Evolutionary conservation across 1,139 yeast genomes (phyloP), one percentile per base, ranked within the genome.

Genomic region (Kodamaea alishanica): DNA sequence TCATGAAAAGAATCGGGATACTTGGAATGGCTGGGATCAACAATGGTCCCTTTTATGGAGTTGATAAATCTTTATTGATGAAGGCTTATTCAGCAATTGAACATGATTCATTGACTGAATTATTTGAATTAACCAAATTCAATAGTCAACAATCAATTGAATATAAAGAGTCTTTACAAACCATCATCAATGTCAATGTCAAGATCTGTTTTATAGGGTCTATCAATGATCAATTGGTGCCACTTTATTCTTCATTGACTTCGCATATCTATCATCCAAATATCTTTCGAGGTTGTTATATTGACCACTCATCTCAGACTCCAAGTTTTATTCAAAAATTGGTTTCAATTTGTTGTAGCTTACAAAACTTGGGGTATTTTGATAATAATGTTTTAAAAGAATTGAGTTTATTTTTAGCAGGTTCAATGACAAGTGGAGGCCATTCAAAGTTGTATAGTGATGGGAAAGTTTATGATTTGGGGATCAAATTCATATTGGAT

Each of bases 1-100:
- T 62, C 12, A 59, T 59, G 26, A 81, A 82, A 50, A 65, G 77
- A 31, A 72, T 89, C 15, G 89, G 94, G 0, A 67, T 92, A 22
- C 64, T 92, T 36, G 94, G 92, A 2, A 92, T 92, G 97, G 97
- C 97, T 0, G 97, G 97, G 1, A 79, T 89, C 24, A 88, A 89
- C 50, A 79, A 87, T 54, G 98, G 98, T 0, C 98, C 97, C 2
- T 86, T 87, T 54, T 86, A 81, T 49, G 97, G 97, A 0, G 78
- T 79, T 46, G 97, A 92, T 56, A 89, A 87, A 56, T 81, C 82
- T 6, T 67, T 89, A 32, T 77, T 89, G 49, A 82, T 90, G 66
- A 76, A 89, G 47, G 97, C 97, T 0, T 88, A 88, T 53, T 82
- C 95, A 1, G 82, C 95, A 1, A 84, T 92, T 40, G 98, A 92